Percentiles rank a stretch among this genome's conserved stretches.
Conservation (phyloP, 257 asterid genomes). For the Lycium ferocissimum region DNA sequence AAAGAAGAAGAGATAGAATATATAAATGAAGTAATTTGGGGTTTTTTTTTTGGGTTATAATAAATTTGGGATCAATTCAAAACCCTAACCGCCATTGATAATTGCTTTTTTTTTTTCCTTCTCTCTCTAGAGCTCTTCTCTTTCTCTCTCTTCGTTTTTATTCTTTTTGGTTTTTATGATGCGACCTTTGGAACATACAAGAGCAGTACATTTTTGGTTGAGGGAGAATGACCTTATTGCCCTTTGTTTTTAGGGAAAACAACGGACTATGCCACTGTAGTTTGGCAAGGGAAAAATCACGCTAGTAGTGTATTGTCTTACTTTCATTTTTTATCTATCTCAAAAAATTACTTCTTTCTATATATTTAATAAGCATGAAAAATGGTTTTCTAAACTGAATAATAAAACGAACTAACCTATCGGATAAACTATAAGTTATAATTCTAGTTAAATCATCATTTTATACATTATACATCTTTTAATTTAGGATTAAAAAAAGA, state of each 20-base stretch:
- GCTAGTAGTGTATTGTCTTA: too few relatives aligned
- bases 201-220: background rate
- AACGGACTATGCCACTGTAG: too few relatives aligned
- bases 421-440: too few relatives aligned
- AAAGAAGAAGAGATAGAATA: slow-evolving; percentile 30
- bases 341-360: too few relatives aligned
- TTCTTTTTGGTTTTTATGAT: background rate
- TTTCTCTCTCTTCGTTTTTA: slow-evolving; percentile 31
- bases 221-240: background rate
- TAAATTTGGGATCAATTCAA: slow-evolving; percentile 42
- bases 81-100: slow-evolving; percentile 72
- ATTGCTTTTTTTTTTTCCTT: background rate
- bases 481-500: too few relatives aligned
- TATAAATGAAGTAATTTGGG: slow-evolving; percentile 18
- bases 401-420: too few relatives aligned
- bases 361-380: too few relatives aligned
- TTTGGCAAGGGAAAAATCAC: too few relatives aligned
- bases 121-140: slow-evolving; percentile 25
- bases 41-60: slow-evolving; percentile 35
- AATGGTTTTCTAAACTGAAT: too few relatives aligned
- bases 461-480: too few relatives aligned
- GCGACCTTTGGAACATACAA: background rate
- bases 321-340: too few relatives aligned
- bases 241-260: background rate
- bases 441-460: too few relatives aligned